Evolutionary conservation across 768 basidiomycete genomes (phyloP), one percentile per base, ranked within the genome.

Genomic region (Kwoniella dejecticola): DNA sequence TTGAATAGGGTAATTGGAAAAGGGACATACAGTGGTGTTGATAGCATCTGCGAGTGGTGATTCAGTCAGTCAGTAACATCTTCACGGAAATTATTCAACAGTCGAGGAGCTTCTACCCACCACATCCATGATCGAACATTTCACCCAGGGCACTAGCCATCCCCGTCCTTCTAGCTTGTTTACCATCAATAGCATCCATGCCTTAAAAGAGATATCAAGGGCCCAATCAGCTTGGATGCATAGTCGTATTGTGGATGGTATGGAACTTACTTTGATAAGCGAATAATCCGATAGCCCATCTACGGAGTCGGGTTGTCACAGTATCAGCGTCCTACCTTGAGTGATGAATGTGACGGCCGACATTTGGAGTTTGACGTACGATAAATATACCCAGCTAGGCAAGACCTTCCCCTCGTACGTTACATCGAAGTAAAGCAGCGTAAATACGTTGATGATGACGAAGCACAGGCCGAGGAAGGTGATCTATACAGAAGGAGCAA

Each of bases 131-230:
- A 75, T 99, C 96, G 77, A 99, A 99, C 87, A 98, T 88, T 78
- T 99, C 90, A 17, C 96, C 96, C 30, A 98, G 81, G 24, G 95
- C 95, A 4, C 96, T 91, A n/a, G 92, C 89, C 90, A 96, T 98
- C 1, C 92, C 92, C 0, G 93, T 95, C 52, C 95, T 81, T 64
- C 96, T 82, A 21, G 96, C 96, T 79, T 99, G 96, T 78, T 97
- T 97, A 15, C 95, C 68, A 52, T 68, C 53, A 42, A 47, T 47
- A 26, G 61, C 71, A 63, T 73, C 62, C 52, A 61, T 64, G 29
- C 58, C 71, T 69, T 36, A 13, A n/a, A 36, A 2, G 23, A 1
- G 30, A 4, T 31, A 24, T 3, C 23, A 10, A 49, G 10, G 40
- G 36, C 26, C 47, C 12, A 44, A 3, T 58, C 13, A 27, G 4